These are phyloP conservation scores for Claviceps paspali DNA, from an alignment of 2,329 filamentous ascomycete genomes.

Conservation along the genomic window DNA sequence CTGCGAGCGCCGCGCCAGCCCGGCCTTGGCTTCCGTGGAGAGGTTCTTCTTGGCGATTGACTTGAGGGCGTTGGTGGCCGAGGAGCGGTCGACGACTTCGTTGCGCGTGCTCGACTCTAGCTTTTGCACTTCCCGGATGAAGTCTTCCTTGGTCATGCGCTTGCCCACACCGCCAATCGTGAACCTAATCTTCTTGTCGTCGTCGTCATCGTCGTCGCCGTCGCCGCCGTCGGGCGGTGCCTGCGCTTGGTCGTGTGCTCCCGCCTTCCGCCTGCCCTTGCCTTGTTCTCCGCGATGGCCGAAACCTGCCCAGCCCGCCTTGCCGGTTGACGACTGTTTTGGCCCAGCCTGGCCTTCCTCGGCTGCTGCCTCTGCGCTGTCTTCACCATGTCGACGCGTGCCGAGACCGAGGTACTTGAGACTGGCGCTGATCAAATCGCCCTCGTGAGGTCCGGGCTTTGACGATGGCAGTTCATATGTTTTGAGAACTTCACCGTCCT, in stretches of 20 bases:
- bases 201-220: slow-evolving; percentile 20
- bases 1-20: not conserved
- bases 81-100: slow-evolving; percentile 37
- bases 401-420: slow-evolving; percentile 41
- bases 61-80: slow-evolving; percentile 32
- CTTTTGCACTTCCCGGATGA: slow-evolving; percentile 57
- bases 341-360: slow-evolving; percentile 18
- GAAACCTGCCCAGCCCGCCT: slow-evolving; percentile 37
- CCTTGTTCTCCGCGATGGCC: slow-evolving; percentile 18
- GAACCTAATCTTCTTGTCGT: slow-evolving; percentile 61
- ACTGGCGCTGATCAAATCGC: slow-evolving; percentile 25
- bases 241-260: slow-evolving; percentile 23
- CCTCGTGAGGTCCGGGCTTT: slow-evolving; percentile 26
- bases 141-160: slow-evolving; percentile 68
- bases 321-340: slow-evolving; percentile 23
- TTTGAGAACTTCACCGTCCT: slow-evolving; percentile 75
- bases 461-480: slow-evolving; percentile 58
- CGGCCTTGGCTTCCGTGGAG: slow-evolving; percentile 1
- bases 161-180: slow-evolving; percentile 58
- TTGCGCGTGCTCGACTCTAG: slow-evolving; percentile 51
- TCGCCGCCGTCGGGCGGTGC: not conserved
- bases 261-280: slow-evolving; percentile 22
- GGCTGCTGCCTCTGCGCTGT: slow-evolving; percentile 14
- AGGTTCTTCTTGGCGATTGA: slow-evolving; percentile 29
- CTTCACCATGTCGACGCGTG: slow-evolving; percentile 26